Conservation (phyloP, 2,329 filamentous ascomycete species). For the Penicillium sp. region DNA sequence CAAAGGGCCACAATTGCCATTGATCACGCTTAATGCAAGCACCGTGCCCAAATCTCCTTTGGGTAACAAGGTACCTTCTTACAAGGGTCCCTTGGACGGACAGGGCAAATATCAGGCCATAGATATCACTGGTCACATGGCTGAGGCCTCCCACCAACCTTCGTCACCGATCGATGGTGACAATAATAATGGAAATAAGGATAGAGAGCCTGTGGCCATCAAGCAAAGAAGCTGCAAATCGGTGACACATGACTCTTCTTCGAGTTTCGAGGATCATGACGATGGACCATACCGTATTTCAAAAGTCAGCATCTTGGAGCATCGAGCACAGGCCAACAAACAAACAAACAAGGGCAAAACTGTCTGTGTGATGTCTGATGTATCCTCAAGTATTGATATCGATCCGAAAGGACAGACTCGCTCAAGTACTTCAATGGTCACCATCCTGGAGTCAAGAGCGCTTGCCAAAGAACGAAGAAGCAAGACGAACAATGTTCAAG, state of each 20-base stretch:
- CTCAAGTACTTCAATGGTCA: not conserved
- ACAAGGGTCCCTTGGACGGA: not conserved
- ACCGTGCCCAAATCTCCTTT: not conserved
- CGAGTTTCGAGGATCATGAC: not conserved
- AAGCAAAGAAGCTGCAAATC: slow-evolving; percentile 15
- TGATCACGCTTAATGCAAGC: slow-evolving; percentile 3
- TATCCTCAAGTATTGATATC: not conserved
- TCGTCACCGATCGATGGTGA: not conserved
- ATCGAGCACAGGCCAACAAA: slow-evolving; percentile 1
- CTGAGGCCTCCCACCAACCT: not conserved
- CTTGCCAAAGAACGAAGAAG: not conserved
- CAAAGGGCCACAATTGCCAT: slow-evolving; percentile 7
- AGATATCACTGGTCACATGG: not conserved
- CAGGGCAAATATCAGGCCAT: not conserved
- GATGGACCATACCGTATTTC: not conserved
- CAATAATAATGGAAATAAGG: not conserved
- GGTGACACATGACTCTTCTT: not conserved
- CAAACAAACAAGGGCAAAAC: not conserved
- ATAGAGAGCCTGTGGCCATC: not conserved
- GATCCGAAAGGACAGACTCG: not conserved
- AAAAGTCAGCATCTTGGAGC: slow-evolving; percentile 7
- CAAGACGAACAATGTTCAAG: not conserved
- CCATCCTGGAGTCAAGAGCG: slow-evolving; percentile 4
- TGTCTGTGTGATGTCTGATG: not conserved
- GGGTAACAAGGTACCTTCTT: not conserved